phyloP scores from a whole-genome alignment of 1,139 yeast genomes.

The Chernovozyma aurita region DNA sequence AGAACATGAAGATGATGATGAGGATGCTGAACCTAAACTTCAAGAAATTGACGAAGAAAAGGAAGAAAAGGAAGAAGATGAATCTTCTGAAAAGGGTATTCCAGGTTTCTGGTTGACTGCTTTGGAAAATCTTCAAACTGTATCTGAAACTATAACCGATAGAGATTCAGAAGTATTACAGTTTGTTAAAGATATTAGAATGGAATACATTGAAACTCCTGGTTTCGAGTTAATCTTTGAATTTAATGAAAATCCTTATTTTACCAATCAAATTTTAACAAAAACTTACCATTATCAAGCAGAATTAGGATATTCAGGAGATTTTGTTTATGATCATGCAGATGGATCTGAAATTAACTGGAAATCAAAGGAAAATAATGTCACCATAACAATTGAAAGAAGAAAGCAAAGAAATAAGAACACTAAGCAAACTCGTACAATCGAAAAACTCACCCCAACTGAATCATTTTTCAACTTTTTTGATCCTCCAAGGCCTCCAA shows the following conservation, averaged over 20 bases:
- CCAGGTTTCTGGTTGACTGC: slow-evolving; percentile 98
- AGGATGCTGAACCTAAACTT: slow-evolving; percentile 17
- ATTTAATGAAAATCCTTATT: slow-evolving; percentile 72
- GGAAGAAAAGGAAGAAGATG: slow-evolving; percentile 37
- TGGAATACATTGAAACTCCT: slow-evolving; percentile 82
- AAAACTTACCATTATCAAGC: slow-evolving; percentile 94
- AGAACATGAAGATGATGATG: slow-evolving; percentile 38
- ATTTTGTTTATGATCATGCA: slow-evolving; percentile 94
- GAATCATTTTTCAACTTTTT: slow-evolving; percentile 95
- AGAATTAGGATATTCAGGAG: slow-evolving; percentile 92
- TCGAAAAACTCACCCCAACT: slow-evolving; percentile 88
- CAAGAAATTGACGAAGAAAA: slow-evolving; percentile 21
- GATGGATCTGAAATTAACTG: slow-evolving; percentile 87
- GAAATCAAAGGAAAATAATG: slow-evolving; percentile 75
- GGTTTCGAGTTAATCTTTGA: slow-evolving; percentile 88
- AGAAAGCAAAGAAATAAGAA: slow-evolving; percentile 97
- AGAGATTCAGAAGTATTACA: slow-evolving; percentile 84
- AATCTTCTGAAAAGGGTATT: slow-evolving; percentile 60
- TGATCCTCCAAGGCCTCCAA: slow-evolving; percentile 73
- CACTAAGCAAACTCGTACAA: slow-evolving; percentile 94
- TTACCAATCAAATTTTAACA: slow-evolving; percentile 64
- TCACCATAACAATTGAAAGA: slow-evolving; percentile 84
- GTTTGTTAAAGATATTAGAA: slow-evolving; percentile 62
- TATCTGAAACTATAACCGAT: slow-evolving; percentile 83
- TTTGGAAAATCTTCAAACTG: slow-evolving; percentile 76